Evolutionary conservation across 148 eudicot genomes (phyloP).

Genomic region (Amaranthus hypochondriacus): DNA sequence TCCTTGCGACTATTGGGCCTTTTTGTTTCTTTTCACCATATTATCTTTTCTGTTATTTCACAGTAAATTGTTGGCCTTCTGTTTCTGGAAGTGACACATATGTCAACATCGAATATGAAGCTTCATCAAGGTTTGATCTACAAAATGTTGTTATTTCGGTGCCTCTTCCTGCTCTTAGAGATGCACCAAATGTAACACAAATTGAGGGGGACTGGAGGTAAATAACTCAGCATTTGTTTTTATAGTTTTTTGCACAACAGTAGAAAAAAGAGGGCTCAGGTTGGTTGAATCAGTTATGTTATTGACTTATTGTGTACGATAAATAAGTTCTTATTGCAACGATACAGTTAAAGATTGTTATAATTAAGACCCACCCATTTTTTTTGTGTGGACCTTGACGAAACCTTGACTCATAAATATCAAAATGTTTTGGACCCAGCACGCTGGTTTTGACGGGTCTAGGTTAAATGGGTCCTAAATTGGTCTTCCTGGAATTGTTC

Average conservation of each 20-base stretch:
- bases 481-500: too few species aligned
- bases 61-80: constrained; percentile 99
- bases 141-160: constrained; percentile 95
- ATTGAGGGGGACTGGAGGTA: constrained; percentile 98
- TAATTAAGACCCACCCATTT: too few species aligned
- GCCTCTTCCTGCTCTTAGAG: constrained; percentile 97
- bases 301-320: too few species aligned
- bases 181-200: constrained; percentile 80
- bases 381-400: too few species aligned
- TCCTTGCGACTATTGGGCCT: neutral
- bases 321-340: neutral
- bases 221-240: neutral
- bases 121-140: constrained; percentile 72
- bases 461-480: too few species aligned
- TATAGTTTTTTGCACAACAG: neutral
- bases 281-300: too few species aligned
- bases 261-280: too few species aligned
- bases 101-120: constrained; percentile 94
- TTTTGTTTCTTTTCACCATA: neutral
- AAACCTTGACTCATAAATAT: too few species aligned
- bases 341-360: neutral
- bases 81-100: constrained; percentile 91
- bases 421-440: too few species aligned
- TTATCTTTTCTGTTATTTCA: constrained; percentile 10
- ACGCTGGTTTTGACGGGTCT: too few species aligned